Evolutionary conservation across 345 rosid species (phyloP).

Genomic region (Brassica cretica): DNA sequence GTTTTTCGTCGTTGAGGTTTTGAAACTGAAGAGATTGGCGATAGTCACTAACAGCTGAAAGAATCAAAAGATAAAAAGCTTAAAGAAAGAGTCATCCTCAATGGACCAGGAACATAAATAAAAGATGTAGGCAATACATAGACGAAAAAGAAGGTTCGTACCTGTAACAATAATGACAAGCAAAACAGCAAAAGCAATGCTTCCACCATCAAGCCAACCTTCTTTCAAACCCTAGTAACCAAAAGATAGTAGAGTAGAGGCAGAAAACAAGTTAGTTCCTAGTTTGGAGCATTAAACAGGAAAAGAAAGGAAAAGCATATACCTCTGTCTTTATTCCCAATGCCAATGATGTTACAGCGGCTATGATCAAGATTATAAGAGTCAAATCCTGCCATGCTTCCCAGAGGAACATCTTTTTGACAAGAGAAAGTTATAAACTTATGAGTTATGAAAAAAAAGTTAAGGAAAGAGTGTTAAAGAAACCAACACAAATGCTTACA

Average conservation of each 20-base stretch:
- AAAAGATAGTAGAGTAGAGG: background rate
- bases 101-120: background rate
- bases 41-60: conserved; percentile 88
- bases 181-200: conserved; percentile 93
- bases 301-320: background rate
- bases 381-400: conserved; percentile 99
- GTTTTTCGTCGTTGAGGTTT: conserved; percentile 87
- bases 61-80: conserved; percentile 18
- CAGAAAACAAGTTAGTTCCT: background rate
- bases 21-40: conserved; percentile 99
- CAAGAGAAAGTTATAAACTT: background rate
- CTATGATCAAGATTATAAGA: conserved; percentile 86
- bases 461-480: too few species aligned
- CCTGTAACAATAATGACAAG: conserved; percentile 98
- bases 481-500: conserved; percentile 42
- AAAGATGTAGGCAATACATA: background rate
- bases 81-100: background rate
- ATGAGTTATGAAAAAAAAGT: too few species aligned
- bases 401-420: conserved; percentile 83
- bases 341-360: conserved; percentile 76
- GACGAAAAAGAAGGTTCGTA: conserved; percentile 34
- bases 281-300: background rate
- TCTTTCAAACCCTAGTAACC: conserved; percentile 63
- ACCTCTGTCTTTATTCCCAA: conserved; percentile 97
- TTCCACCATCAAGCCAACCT: conserved; percentile 99